Evolutionary conservation across 192 early-diverging fungal genomes (phyloP).

Genomic region (Irineochytrium annulatum): DNA sequence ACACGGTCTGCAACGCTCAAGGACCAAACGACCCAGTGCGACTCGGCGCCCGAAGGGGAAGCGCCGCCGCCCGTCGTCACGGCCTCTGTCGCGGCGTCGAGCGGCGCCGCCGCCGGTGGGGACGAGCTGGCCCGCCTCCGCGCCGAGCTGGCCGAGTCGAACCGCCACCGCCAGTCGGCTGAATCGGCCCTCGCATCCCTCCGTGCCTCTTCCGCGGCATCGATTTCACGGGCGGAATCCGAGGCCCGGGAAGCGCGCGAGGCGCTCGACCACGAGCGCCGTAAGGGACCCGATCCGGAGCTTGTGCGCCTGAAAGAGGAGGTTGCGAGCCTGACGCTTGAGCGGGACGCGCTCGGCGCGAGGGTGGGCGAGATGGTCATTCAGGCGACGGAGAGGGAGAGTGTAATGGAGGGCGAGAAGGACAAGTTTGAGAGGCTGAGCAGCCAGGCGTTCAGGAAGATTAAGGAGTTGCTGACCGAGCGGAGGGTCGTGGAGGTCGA

Average conservation of each 20-base stretch:
- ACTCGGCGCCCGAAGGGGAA: neutral
- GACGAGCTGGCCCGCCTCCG: neutral
- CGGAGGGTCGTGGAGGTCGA: constrained; percentile 35
- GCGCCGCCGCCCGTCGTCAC: neutral
- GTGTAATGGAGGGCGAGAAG: constrained; percentile 22
- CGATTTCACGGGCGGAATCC: constrained; percentile 1
- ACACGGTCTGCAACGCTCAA: constrained; percentile 28
- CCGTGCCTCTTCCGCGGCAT: neutral
- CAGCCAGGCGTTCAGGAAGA: constrained; percentile 41
- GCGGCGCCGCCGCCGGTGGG: neutral
- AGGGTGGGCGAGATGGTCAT: constrained; percentile 3
- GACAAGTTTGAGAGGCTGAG: constrained; percentile 37
- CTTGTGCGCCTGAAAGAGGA: constrained; percentile 1
- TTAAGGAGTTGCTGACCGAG: constrained; percentile 46
- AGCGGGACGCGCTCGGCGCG: constrained; percentile 6
- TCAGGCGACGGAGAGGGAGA: constrained; percentile 15
- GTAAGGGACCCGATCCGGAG: neutral
- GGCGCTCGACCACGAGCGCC: neutral
- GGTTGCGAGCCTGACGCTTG: constrained; percentile 8
- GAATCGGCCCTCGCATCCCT: neutral
- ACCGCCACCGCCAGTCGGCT: neutral
- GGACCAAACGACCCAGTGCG: constrained; percentile 21
- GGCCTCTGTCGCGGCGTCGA: neutral
- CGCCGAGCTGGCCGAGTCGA: neutral
- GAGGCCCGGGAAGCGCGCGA: neutral